Base-by-base conservation (phyloP, 805 yeast species). In the Trichomonascus vanleenenianus region DNA sequence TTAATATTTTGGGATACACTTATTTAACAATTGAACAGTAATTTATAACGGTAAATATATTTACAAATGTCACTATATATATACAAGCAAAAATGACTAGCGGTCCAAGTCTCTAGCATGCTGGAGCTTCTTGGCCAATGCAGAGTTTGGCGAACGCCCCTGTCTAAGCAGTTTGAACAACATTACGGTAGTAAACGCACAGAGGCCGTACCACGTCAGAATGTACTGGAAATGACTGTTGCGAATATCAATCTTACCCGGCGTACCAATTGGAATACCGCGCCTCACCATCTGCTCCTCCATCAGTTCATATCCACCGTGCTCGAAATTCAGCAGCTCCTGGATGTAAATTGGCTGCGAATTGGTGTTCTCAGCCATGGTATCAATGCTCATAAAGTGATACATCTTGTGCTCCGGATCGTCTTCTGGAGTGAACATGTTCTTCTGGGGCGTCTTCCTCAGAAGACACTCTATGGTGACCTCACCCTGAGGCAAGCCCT, bases 181-280 rank as follows among this genome's bases (percentile, higher is more conserved):
- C 64, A 87, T 75, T 30, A 83, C 76, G 0, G 88, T 56, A 32
- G 95, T 83, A 33, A 85, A 75, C 35, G 84, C 56, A 1, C 88
- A 79, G 37, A 91, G 74, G 0, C 96, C 95, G 62, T 85, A 91
- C 98, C 98, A 93, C 0, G 98, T 93, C 16, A 87, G 78, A 58
- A 93, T 67, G 62, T 93, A 93, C 62, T 91, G 96, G 62, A 89
- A 66, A 60, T 93, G 98, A 59, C 88, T 87, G 62, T 93, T 93
- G 50, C 83, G 79, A 59, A 86, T 74, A 53, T 81, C 89, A 30
- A 91, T 77, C 55, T 78, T 78, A n/a, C 96, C 89, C 7, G 71
- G 65, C 45, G 83, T 79, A 1, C 96, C 98, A 9, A 93, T 62
- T 9, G 98, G 98, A 5, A 91, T 91, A 44, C 98, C 98, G 3